Evolutionary conservation across 805 yeast species (phyloP).

Genomic region (Saturnispora mendoncae): DNA sequence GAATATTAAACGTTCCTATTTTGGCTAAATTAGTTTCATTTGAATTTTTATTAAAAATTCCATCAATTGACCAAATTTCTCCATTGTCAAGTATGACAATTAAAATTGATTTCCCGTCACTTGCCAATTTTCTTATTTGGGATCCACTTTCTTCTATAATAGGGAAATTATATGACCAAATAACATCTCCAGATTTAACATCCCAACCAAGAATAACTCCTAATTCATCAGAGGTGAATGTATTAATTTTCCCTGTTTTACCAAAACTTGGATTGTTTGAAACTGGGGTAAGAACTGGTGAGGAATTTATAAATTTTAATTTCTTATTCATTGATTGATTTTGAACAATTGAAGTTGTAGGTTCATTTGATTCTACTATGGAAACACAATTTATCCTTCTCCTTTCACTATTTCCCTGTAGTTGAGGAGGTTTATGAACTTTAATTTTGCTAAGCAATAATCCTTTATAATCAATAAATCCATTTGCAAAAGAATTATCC

Average conservation of each 20-base stretch:
- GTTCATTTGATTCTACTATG: not conserved
- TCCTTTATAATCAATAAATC: conserved; percentile 19
- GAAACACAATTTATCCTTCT: not conserved
- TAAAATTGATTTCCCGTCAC: conserved; percentile 24
- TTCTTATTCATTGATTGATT: not conserved
- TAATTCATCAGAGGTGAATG: conserved; percentile 25
- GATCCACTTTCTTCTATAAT: not conserved
- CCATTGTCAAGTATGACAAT: conserved; percentile 21
- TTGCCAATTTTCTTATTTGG: conserved; percentile 19
- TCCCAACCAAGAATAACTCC: conserved; percentile 29
- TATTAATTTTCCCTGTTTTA: conserved; percentile 24
- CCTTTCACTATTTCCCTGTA: not conserved
- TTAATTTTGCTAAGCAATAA: conserved; percentile 9
- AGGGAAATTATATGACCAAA: not conserved
- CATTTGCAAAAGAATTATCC: conserved; percentile 28
- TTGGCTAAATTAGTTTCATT: conserved; percentile 7
- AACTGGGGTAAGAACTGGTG: not conserved
- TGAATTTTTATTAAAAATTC: conserved; percentile 13
- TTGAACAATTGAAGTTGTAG: not conserved
- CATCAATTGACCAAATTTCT: conserved; percentile 18
- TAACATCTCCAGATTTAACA: conserved; percentile 16
- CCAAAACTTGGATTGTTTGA: not conserved
- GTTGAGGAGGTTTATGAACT: not conserved
- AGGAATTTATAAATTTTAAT: not conserved
- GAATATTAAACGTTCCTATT: conserved; percentile 5